phyloP scores from a whole-genome alignment of 305 asterid species.

The Caryopteris hybrid region DNA sequence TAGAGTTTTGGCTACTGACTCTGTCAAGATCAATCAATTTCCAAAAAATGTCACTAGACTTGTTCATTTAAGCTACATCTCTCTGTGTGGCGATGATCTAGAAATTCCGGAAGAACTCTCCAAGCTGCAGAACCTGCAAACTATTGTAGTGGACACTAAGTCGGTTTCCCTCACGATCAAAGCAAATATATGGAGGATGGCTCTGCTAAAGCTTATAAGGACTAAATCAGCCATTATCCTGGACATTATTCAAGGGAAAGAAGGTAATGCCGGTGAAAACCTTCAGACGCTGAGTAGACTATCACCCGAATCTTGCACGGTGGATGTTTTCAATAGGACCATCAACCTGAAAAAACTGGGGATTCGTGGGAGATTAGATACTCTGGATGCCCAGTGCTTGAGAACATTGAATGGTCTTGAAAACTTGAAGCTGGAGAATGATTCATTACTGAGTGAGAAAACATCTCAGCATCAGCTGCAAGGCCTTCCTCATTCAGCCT shows the following conservation, averaged over 20 bases:
- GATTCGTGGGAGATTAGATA: conserved; percentile 21
- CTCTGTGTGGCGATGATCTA: conserved; percentile 12
- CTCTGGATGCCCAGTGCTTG: neutral
- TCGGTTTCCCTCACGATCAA: conserved; percentile 13
- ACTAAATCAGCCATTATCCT: conserved; percentile 32
- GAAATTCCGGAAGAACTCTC: conserved; percentile 16
- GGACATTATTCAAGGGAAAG: neutral
- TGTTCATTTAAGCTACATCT: conserved; percentile 33
- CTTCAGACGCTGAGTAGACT: conserved; percentile 19
- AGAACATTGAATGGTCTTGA: neutral
- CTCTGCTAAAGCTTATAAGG: conserved; percentile 27
- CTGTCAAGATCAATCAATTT: conserved; percentile 27
- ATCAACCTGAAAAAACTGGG: conserved; percentile 16
- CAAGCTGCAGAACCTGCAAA: conserved; percentile 30
- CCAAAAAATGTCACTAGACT: conserved; percentile 19
- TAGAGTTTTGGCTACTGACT: conserved; percentile 23
- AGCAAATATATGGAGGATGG: conserved; percentile 36
- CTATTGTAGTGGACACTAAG: conserved; percentile 22
- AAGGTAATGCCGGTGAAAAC: conserved; percentile 8
- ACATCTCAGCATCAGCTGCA: neutral
- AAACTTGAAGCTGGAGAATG: conserved; percentile 44
- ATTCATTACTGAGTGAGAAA: neutral
- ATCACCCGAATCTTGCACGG: conserved; percentile 18
- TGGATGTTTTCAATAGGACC: conserved; percentile 6
- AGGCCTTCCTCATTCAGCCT: conserved; percentile 22